phyloP scores from a whole-genome alignment of 306 rosid genomes.

The Castanea sativa region DNA sequence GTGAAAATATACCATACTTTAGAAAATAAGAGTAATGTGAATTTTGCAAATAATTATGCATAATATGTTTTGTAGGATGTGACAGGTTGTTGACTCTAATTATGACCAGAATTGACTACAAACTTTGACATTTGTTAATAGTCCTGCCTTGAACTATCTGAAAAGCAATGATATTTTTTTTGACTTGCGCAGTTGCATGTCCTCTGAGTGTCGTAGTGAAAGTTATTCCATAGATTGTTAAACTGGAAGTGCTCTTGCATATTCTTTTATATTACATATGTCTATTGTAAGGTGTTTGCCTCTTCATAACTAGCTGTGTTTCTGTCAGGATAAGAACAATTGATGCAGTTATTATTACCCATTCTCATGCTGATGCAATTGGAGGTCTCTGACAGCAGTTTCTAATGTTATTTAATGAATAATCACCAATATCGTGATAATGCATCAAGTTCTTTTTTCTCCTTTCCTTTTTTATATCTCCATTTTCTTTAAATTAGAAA shows the following conservation, averaged over 20 bases:
- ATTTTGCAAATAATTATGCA: neutral
- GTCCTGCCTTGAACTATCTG: neutral
- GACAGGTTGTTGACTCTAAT: neutral
- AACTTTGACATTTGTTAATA: neutral
- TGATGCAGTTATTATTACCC: slow-evolving; percentile 94
- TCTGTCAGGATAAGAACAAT: slow-evolving; percentile 93
- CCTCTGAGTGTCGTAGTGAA: neutral
- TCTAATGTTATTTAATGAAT: slow-evolving; percentile 27
- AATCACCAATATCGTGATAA: slow-evolving; percentile 11
- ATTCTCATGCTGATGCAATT: slow-evolving; percentile 98
- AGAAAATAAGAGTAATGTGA: neutral
- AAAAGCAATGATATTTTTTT: neutral
- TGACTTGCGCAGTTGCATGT: neutral
- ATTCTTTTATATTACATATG: slow-evolving; percentile 25
- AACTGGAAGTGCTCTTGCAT: slow-evolving; percentile 8
- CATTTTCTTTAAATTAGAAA: neutral
- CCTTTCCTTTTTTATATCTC: neutral
- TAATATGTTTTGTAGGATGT: neutral
- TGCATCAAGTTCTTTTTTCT: neutral
- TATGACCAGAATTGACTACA: neutral
- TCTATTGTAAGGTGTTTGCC: slow-evolving; percentile 18
- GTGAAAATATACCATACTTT: neutral
- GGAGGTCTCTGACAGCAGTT: slow-evolving; percentile 78
- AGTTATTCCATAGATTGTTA: neutral
- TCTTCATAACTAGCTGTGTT: slow-evolving; percentile 50